phyloP scores from a whole-genome alignment of 768 basidiomycete species.

The Clitopilus hobsonii region DNA sequence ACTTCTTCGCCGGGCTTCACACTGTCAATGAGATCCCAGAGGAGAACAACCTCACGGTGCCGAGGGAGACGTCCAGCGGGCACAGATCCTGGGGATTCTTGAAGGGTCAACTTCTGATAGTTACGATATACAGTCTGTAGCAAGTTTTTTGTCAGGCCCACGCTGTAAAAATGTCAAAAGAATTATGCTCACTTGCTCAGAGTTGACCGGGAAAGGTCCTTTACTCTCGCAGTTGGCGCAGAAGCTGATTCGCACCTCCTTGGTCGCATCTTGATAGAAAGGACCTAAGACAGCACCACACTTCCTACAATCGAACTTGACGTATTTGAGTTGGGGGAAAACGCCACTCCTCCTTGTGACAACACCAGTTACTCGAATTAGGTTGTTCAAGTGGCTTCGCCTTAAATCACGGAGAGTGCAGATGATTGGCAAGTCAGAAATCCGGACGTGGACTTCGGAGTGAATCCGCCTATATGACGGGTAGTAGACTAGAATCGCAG shows the following conservation, averaged over 20 bases:
- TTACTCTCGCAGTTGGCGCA: conserved; percentile 93
- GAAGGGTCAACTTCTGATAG: conserved; percentile 97
- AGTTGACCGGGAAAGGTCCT: conserved; percentile 95
- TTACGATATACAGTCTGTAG: conserved; percentile 92
- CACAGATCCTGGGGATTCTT: conserved; percentile 96
- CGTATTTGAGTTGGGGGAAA: conserved; percentile 99
- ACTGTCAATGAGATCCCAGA: conserved; percentile 98
- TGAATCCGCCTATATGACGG: conserved; percentile 96
- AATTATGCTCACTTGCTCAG: conserved; percentile 69
- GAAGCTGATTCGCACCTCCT: conserved; percentile 90
- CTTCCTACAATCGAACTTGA: conserved; percentile 97
- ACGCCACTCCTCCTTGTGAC: conserved; percentile 95
- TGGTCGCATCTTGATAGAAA: conserved; percentile 95
- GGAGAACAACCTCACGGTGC: conserved; percentile 92
- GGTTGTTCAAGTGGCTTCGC: conserved; percentile 87
- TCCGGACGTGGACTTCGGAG: conserved; percentile 95
- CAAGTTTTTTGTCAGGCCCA: background rate
- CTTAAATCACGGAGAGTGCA: conserved; percentile 92
- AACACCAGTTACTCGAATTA: conserved; percentile 93
- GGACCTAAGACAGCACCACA: conserved; percentile 94
- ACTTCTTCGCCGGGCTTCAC: conserved; percentile 99
- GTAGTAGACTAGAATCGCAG: conserved; percentile 92
- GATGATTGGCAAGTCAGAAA: conserved; percentile 87
- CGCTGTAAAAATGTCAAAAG: background rate
- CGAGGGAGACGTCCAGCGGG: conserved; percentile 96